These are phyloP conservation scores for Rhodotorula sp. DNA, from an alignment of 1,284 basidiomycete genomes.

Conservation along the genomic window DNA sequence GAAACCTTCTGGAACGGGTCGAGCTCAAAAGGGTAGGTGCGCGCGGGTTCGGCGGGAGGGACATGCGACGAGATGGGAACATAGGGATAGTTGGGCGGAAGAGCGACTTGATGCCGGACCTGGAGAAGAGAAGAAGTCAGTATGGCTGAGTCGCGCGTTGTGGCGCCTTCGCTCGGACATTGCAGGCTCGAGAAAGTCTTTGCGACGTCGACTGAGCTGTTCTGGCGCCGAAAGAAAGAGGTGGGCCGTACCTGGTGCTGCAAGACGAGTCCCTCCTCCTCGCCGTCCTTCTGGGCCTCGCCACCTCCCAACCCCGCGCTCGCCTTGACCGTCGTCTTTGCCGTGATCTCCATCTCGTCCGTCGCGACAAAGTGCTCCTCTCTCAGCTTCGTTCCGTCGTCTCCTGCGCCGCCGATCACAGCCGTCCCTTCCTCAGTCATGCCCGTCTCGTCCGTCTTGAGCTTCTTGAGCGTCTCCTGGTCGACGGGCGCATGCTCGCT, in stretches of 20 bases:
- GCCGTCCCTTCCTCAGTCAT: slow-evolving; percentile 1
- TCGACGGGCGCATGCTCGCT: slow-evolving; percentile 7
- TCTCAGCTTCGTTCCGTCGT: background rate
- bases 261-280: slow-evolving; percentile 30
- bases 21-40: slow-evolving; percentile 91
- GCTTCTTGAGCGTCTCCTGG: slow-evolving; percentile 30
- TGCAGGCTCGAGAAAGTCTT: too few relatives aligned
- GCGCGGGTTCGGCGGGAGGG: slow-evolving; percentile 84
- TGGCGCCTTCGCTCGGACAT: background rate
- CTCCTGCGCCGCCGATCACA: background rate
- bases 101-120: slow-evolving; percentile 92
- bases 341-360: slow-evolving; percentile 44
- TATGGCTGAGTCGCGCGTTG: background rate
- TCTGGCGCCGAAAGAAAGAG: background rate
- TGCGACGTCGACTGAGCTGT: too few relatives aligned
- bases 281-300: slow-evolving; percentile 1
- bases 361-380: slow-evolving; percentile 35
- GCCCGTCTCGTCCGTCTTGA: background rate
- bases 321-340: slow-evolving; percentile 29
- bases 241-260: slow-evolving; percentile 65
- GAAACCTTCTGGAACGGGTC: slow-evolving; percentile 98
- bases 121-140: slow-evolving; percentile 44
- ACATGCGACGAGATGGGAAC: slow-evolving; percentile 86
- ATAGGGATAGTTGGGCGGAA: slow-evolving; percentile 90
- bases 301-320: slow-evolving; percentile 18